Base-by-base conservation (phyloP, 2,329 filamentous ascomycete species). In the Laburnicola sp. region DNA sequence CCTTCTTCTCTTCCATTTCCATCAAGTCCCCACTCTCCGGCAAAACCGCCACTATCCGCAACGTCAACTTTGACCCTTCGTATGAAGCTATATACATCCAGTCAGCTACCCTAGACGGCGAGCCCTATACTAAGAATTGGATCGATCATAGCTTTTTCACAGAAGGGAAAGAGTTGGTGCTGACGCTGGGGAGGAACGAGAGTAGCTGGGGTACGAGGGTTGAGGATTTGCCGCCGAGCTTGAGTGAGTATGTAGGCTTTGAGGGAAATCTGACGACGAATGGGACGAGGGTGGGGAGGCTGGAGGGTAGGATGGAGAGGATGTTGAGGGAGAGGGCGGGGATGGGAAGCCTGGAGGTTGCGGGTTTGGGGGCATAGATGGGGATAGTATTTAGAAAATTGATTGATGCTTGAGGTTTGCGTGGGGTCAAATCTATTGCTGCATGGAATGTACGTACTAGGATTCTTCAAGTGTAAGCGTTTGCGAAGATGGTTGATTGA, bases 1-100 rank as follows among this genome's bases (percentile, higher is more conserved):
- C 75, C 0, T 77, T 74, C 59, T 77, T 77, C 58, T 66, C 72
- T 48, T 59, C 61, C 27, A 64, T 76, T 22, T 65, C 59, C 31
- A 64, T 76, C 37, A 71, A 56, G 6, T 72, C 71, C 28, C 67
- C 72, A 6, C 50, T 70, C 3, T 75, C 73, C 0, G 65, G 66
- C 3, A 71, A 72, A 42, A 72, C 63, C 2, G 74, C 74, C 0
- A 71, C 63, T 0, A 73, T 76, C 42, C 51, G 64, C 25, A 74
- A 71, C 45, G 53, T 73, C 26, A 72, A 73, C 40, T 76, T 74
- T 49, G 75, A 77, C 56, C 58, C 72, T 1, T 57, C 35, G 1
- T 76, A 76, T 45, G 38, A 68, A 45, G 64, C 65, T 8, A 70
- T 77, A 5, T 77, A 71, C 45, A 71, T 77, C n/a, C 75, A 77